These are phyloP conservation scores for Salix suchowensis DNA, from an alignment of 345 rosid genomes.

Conservation along the genomic window DNA sequence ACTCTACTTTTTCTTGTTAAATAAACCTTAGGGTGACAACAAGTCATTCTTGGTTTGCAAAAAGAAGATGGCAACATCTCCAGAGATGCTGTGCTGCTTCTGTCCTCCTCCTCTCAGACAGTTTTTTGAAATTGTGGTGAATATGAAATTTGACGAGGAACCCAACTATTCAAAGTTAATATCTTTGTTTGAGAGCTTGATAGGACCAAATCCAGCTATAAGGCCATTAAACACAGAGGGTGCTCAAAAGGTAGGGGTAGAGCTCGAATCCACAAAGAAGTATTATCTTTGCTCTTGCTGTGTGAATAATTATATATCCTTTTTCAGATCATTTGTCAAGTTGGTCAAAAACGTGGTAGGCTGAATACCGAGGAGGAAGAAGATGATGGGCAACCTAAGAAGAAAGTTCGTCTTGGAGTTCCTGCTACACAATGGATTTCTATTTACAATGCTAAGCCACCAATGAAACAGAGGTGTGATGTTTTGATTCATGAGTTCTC, in stretches of 20 bases:
- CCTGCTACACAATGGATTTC: constrained; percentile 37
- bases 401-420: constrained; percentile 33
- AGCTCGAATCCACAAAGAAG: not conserved
- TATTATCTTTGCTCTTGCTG: not conserved
- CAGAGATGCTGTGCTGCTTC: constrained; percentile 30
- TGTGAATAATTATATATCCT: constrained; percentile 11
- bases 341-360: constrained; percentile 32
- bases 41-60: constrained; percentile 35
- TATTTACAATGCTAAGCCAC: constrained; percentile 29
- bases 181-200: constrained; percentile 28
- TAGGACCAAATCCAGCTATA: constrained; percentile 34
- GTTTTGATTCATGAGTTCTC: not conserved
- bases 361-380: constrained; percentile 29
- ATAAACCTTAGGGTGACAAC: constrained; percentile 22
- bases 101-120: constrained; percentile 31
- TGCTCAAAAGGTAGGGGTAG: constrained; percentile 26
- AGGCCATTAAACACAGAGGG: constrained; percentile 36
- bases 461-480: constrained; percentile 32
- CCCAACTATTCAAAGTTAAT: constrained; percentile 30
- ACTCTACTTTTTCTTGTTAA: not conserved
- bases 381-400: constrained; percentile 30
- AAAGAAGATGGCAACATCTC: constrained; percentile 36
- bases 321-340: constrained; percentile 61
- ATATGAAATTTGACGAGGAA: constrained; percentile 37
- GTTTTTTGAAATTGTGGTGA: constrained; percentile 30